Percentiles rank a stretch among this genome's conserved stretches.
Conservation (phyloP, 179 eudicot species). For the Gypsophila paniculata region DNA sequence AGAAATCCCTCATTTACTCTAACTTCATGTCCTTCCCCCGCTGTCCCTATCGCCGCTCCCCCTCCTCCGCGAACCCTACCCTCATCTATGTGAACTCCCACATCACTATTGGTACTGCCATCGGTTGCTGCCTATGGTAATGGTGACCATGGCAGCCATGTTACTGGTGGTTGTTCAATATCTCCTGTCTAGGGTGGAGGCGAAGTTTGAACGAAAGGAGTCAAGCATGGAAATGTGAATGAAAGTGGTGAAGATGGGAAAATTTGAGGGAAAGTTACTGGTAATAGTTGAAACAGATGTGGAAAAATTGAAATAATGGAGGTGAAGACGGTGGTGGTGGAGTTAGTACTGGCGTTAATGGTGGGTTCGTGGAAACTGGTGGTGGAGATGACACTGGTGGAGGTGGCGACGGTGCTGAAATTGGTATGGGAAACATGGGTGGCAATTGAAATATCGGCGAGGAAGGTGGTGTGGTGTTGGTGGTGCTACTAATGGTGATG, state of each 20-base stretch:
- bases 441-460: conserved; percentile 15
- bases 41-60: no score
- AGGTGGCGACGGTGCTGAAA: not conserved
- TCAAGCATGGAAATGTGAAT: conserved; percentile 11
- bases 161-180: conserved; percentile 16
- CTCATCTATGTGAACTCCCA: no score
- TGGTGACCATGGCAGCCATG: conserved; percentile 27
- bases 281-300: conserved; percentile 8
- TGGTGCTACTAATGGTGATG: not conserved
- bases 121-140: conserved; percentile 18
- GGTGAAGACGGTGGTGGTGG: conserved; percentile 23
- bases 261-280: conserved; percentile 8
- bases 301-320: conserved; percentile 10
- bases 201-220: conserved; percentile 17
- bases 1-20: no score
- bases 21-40: no score
- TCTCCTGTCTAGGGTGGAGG: conserved; percentile 12
- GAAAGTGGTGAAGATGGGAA: not conserved
- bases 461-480: conserved; percentile 15
- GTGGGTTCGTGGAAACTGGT: not conserved
- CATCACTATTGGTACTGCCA: not conserved
- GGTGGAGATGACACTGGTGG: conserved; percentile 2
- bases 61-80: no score
- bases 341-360: not conserved
- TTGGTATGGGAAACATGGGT: conserved; percentile 1